Evolutionary conservation across 2,329 filamentous ascomycete species (phyloP).

Genomic region (Cladosporium austrohemisphaericum): DNA sequence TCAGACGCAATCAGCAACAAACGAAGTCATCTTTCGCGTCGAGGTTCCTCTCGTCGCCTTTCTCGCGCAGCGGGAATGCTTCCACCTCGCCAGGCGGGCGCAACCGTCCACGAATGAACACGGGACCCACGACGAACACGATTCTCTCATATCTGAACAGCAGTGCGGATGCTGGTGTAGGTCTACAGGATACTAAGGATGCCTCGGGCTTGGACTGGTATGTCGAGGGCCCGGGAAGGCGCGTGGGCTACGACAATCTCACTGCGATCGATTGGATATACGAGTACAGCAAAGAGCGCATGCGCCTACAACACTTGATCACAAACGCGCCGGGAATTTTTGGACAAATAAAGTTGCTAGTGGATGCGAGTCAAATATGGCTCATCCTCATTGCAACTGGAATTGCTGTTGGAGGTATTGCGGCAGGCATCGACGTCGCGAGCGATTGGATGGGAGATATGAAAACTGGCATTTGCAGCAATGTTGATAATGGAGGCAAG

Average conservation of each 20-base stretch:
- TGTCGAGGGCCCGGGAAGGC: constrained; percentile 78
- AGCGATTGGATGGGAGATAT: constrained; percentile 92
- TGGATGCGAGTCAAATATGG: constrained; percentile 91
- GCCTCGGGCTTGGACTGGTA: constrained; percentile 69
- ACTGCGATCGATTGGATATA: constrained; percentile 99
- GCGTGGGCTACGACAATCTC: constrained; percentile 92
- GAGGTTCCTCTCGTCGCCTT: constrained; percentile 43
- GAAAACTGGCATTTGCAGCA: constrained; percentile 83
- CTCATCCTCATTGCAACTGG: constrained; percentile 81
- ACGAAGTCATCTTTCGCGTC: constrained; percentile 37
- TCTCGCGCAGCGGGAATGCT: constrained; percentile 32
- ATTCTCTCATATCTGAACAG: constrained; percentile 42
- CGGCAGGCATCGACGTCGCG: constrained; percentile 82
- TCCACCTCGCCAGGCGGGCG: constrained; percentile 25
- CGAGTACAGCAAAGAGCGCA: constrained; percentile 93
- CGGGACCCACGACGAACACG: constrained; percentile 33
- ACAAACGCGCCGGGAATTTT: constrained; percentile 66
- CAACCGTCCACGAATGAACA: constrained; percentile 1
- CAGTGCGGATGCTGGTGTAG: constrained; percentile 35
- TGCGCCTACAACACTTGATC: constrained; percentile 73
- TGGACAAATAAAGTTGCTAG: constrained; percentile 67
- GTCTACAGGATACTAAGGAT: constrained; percentile 44
- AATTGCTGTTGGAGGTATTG: constrained; percentile 75
- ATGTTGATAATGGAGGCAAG: constrained; percentile 63
- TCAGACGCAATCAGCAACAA: constrained; percentile 65